Conservation (phyloP, 371 early-diverging fungal genomes). For the Encephalitozoon cuniculi region DNA sequence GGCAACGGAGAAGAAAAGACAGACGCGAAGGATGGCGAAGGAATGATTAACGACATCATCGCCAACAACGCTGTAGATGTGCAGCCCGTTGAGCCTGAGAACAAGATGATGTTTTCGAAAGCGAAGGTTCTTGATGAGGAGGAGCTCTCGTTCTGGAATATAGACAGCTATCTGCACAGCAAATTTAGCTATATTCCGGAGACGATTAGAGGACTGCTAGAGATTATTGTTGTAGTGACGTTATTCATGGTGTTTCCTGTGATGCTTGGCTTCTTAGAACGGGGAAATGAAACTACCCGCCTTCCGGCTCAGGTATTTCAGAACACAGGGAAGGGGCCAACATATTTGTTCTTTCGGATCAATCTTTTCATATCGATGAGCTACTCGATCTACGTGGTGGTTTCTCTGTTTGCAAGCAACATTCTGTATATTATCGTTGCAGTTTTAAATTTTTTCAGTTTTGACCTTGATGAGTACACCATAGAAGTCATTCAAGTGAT, state of each 20-base stretch:
- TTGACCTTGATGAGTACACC: neutral
- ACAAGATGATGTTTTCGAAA: slow-evolving; percentile 16
- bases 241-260: slow-evolving; percentile 45
- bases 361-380: slow-evolving; percentile 38
- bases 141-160: slow-evolving; percentile 30
- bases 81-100: slow-evolving; percentile 7
- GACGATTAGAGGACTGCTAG: slow-evolving; percentile 14
- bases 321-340: neutral
- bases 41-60: slow-evolving; percentile 31
- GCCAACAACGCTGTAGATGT: slow-evolving; percentile 25
- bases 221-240: slow-evolving; percentile 39
- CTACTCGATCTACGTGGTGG: slow-evolving; percentile 46
- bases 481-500: slow-evolving; percentile 38
- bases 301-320: neutral
- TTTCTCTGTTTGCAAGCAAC: slow-evolving; percentile 29
- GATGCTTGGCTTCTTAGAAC: slow-evolving; percentile 11
- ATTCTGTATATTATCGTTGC: slow-evolving; percentile 36
- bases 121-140: slow-evolving; percentile 13
- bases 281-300: neutral
- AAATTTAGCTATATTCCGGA: slow-evolving; percentile 3
- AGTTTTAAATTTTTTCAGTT: slow-evolving; percentile 31
- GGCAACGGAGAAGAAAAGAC: slow-evolving; percentile 20
- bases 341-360: slow-evolving; percentile 20
- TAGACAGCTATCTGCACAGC: slow-evolving; percentile 41
- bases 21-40: slow-evolving; percentile 30